These are phyloP conservation scores for Aspergillus ellipticus DNA, from an alignment of 495 filamentous ascomycete genomes.

Conservation along the genomic window DNA sequence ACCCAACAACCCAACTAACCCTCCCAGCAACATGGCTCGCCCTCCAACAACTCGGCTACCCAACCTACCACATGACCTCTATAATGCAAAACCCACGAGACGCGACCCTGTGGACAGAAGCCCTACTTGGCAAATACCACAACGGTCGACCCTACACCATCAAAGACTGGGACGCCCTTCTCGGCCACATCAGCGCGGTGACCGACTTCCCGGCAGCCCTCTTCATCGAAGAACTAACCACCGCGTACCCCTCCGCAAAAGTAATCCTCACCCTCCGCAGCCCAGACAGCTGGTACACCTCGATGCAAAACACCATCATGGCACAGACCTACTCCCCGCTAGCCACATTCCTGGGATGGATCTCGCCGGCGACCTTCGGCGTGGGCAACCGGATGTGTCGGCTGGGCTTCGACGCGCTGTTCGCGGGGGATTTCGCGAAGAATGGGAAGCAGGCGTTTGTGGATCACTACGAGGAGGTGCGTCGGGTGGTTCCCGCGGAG, in stretches of 20 bases:
- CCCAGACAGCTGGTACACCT: constrained; percentile 40
- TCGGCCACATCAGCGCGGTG: constrained; percentile 42
- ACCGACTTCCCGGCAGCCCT: constrained; percentile 36
- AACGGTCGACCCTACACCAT: constrained; percentile 42
- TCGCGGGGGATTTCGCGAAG: constrained; percentile 24
- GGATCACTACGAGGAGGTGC: constrained; percentile 25
- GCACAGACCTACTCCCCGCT: constrained; percentile 14
- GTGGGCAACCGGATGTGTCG: constrained; percentile 24
- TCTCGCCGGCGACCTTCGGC: constrained; percentile 5
- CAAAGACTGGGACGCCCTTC: constrained; percentile 51
- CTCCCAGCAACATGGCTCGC: constrained; percentile 12
- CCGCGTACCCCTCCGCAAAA: constrained; percentile 40
- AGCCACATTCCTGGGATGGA: constrained; percentile 16
- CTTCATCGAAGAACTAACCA: constrained; percentile 37
- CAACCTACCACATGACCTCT: constrained; percentile 21
- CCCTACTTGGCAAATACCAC: constrained; percentile 41
- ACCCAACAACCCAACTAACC: constrained; percentile 1
- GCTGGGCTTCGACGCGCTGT: constrained; percentile 27
- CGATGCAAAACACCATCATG: constrained; percentile 35
- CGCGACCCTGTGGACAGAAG: constrained; percentile 47
- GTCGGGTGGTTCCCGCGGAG: constrained; percentile 16
- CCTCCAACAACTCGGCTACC: constrained; percentile 12
- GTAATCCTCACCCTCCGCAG: constrained; percentile 39
- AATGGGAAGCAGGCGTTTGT: constrained; percentile 23
- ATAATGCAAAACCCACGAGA: constrained; percentile 35